Conservation (phyloP, 1,284 basidiomycete genomes). For the Clitocybe nebularis region DNA sequence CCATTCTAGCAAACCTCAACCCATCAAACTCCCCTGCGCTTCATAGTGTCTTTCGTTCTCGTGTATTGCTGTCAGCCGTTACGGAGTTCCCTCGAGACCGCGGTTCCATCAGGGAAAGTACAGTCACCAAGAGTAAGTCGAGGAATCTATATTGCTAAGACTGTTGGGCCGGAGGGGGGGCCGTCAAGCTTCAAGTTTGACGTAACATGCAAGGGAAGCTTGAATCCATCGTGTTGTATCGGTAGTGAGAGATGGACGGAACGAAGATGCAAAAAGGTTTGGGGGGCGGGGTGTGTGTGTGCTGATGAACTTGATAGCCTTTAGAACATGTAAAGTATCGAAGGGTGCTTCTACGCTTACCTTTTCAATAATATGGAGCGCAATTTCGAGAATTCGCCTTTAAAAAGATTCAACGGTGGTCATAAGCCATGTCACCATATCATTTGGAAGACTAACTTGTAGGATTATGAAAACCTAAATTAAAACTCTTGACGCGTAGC, state of each 20-base stretch:
- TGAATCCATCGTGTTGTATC: conserved; percentile 30
- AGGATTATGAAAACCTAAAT: conserved; percentile 8
- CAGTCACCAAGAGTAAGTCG: conserved; percentile 11
- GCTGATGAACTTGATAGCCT: conserved; percentile 25
- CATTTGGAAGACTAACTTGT: conserved; percentile 14
- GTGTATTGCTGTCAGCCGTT: conserved; percentile 5
- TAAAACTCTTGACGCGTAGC: conserved; percentile 6
- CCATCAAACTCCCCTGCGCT: conserved; percentile 10
- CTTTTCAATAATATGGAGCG: conserved; percentile 10
- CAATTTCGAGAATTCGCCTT: conserved; percentile 35
- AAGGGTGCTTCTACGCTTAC: too few species aligned
- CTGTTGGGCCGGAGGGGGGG: conserved; percentile 34
- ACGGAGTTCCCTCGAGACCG: conserved; percentile 12
- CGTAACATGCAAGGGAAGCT: conserved; percentile 28
- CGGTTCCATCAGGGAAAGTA: conserved; percentile 12
- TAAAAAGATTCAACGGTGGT: conserved; percentile 29
- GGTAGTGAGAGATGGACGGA: conserved; percentile 25
- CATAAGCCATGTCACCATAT: conserved; percentile 44
- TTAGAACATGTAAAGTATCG: not conserved
- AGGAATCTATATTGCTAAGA: conserved; percentile 16
- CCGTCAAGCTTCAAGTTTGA: conserved; percentile 39
- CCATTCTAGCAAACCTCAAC: conserved; percentile 10
- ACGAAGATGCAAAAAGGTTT: conserved; percentile 31
- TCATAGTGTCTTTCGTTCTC: conserved; percentile 7
- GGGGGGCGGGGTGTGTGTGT: conserved; percentile 34